Percentiles rank a stretch among this genome's conserved stretches.
phyloP scores from a whole-genome alignment of 2,329 filamentous ascomycete genomes.

The Annulohypoxylon truncatum region DNA sequence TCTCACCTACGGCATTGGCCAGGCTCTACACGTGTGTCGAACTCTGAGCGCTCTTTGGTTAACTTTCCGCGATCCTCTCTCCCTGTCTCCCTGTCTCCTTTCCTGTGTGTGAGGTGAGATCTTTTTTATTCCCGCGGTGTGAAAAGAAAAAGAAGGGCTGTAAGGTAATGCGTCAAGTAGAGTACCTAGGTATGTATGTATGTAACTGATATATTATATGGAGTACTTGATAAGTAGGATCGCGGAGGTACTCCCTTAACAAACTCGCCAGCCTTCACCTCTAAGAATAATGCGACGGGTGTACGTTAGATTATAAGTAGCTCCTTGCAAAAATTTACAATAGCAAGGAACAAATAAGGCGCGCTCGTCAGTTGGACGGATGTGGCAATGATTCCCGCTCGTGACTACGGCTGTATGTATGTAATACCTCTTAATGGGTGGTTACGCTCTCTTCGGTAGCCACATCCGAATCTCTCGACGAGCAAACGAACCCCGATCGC shows the following conservation, averaged over 20 bases:
- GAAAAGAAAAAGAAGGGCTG: not conserved
- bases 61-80: not conserved
- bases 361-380: not conserved
- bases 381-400: slow-evolving; percentile 4
- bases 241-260: not conserved
- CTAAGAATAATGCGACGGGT: slow-evolving; percentile 1
- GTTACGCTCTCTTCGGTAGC: slow-evolving; percentile 29
- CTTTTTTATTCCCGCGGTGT: slow-evolving; percentile 23
- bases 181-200: not conserved
- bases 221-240: too few relatives aligned
- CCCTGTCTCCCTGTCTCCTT: not conserved
- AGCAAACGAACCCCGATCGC: not conserved
- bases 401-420: not conserved
- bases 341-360: not conserved
- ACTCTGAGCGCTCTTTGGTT: slow-evolving; percentile 19
- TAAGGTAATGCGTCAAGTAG: not conserved
- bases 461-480: slow-evolving; percentile 21
- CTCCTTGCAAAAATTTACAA: not conserved
- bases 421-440: not conserved
- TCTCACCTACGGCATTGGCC: slow-evolving; percentile 23
- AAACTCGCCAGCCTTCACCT: not conserved
- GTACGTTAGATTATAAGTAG: not conserved
- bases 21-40: slow-evolving; percentile 24
- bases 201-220: not conserved
- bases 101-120: slow-evolving; percentile 7